A percentile compares a stretch with the other conserved stretches of the same genome.
Conservation (phyloP, 331 rosid genomes). For the Pyracantha coccinea region DNA sequence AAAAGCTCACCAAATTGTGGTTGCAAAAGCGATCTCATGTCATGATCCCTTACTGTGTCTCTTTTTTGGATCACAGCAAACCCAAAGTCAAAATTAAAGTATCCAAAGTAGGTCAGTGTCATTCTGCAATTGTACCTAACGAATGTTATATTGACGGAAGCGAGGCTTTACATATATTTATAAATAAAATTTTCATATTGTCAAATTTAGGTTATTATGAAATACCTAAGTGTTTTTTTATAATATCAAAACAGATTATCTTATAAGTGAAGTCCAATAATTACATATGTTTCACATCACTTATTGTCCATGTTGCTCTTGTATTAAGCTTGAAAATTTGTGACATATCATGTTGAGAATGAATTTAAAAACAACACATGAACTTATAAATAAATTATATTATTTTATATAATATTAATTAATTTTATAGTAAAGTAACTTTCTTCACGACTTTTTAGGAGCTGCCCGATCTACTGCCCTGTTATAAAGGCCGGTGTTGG, state of each 20-base stretch:
- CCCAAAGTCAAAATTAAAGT: constrained; percentile 34
- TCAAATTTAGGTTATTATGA: too few relatives aligned
- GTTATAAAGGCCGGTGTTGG: not conserved
- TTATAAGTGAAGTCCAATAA: fast-evolving
- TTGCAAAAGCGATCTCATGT: not conserved
- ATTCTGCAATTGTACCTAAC: constrained; percentile 11
- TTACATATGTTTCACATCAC: too few relatives aligned
- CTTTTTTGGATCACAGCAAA: constrained; percentile 2
- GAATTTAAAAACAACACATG: too few relatives aligned
- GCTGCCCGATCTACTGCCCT: not conserved
- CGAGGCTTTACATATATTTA: too few relatives aligned
- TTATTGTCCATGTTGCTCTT: fast-evolving
- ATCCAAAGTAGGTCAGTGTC: constrained; percentile 26
- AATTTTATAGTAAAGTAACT: too few relatives aligned
- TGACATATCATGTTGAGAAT: too few relatives aligned
- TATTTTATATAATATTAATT: too few relatives aligned
- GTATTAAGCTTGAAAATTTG: fast-evolving
- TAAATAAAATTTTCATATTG: too few relatives aligned
- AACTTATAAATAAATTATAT: too few relatives aligned
- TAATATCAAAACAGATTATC: fast-evolving
- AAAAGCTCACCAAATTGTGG: not conserved
- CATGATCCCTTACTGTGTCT: not conserved
- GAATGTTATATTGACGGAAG: too few relatives aligned
- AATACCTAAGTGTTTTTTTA: too few relatives aligned
- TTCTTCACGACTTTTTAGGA: constrained; percentile 7